Evolutionary conservation across 331 rosid genomes (phyloP).

Genomic region (Rhamnella rubrinervis): DNA sequence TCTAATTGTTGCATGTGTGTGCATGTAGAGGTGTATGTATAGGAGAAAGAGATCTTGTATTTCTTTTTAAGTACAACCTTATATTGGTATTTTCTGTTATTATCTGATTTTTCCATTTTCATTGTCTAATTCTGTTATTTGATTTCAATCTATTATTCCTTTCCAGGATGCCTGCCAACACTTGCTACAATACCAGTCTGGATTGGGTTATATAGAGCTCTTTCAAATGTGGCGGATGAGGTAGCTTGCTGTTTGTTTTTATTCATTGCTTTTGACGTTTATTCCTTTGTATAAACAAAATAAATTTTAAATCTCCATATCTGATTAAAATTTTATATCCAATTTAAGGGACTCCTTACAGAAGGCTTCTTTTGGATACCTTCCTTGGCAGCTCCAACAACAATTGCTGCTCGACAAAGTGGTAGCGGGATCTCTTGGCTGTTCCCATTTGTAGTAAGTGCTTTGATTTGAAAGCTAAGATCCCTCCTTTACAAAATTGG

Average conservation of each 20-base stretch:
- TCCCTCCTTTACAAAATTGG: background rate
- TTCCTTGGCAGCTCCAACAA: slow-evolving; percentile 96
- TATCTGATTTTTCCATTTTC: background rate
- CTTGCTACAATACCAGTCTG: slow-evolving; percentile 93
- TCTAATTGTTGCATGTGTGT: background rate
- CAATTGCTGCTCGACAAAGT: slow-evolving; percentile 75
- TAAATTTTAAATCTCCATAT: background rate
- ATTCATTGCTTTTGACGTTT: slow-evolving; percentile 12
- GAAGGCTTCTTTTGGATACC: slow-evolving; percentile 99
- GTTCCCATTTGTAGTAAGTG: slow-evolving; percentile 88
- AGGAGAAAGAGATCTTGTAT: background rate
- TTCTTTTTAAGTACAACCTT: background rate
- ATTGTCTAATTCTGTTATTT: background rate
- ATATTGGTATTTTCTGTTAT: too few species aligned
- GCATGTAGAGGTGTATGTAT: background rate
- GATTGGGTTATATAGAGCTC: slow-evolving; percentile 96
- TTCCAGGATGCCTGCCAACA: slow-evolving; percentile 81
- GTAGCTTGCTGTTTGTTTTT: slow-evolving; percentile 37
- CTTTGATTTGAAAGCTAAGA: slow-evolving; percentile 25
- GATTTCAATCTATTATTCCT: background rate
- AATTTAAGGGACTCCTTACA: slow-evolving; percentile 80
- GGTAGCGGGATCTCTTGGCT: slow-evolving; percentile 97
- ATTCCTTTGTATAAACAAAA: background rate
- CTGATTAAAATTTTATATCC: slow-evolving; percentile 26
- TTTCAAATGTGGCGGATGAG: slow-evolving; percentile 95